These are phyloP conservation scores for Botryosphaeria dothidea DNA, from an alignment of 2,329 filamentous ascomycete species.

Conservation along the genomic window DNA sequence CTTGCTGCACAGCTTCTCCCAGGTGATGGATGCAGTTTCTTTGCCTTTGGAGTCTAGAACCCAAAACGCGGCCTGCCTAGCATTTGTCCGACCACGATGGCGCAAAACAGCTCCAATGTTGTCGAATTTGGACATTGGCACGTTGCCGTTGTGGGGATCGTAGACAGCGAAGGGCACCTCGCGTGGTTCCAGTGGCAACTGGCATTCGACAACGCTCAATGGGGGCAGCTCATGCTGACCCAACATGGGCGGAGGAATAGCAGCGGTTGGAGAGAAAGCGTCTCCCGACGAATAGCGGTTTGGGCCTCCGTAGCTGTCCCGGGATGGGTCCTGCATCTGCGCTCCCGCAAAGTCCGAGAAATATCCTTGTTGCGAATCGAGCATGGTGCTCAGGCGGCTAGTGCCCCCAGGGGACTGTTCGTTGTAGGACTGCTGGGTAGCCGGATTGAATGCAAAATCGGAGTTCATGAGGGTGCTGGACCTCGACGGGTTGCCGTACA, in stretches of 20 bases:
- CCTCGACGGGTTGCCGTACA: constrained; percentile 42
- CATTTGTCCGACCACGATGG: constrained; percentile 80
- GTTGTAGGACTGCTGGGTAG: constrained; percentile 66
- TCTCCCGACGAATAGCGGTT: constrained; percentile 88
- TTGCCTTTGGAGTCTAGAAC: constrained; percentile 94
- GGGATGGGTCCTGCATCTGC: constrained; percentile 58
- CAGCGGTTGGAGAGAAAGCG: constrained; percentile 88
- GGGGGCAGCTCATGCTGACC: constrained; percentile 78
- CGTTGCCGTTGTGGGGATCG: constrained; percentile 86
- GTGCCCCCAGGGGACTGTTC: constrained; percentile 50
- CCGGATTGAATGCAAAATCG: constrained; percentile 90
- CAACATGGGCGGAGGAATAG: constrained; percentile 88
- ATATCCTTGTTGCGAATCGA: constrained; percentile 83
- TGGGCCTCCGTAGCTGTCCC: constrained; percentile 73
- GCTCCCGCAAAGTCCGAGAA: constrained; percentile 97
- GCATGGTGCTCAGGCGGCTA: constrained; percentile 73
- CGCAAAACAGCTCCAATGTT: constrained; percentile 92
- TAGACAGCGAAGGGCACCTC: constrained; percentile 93
- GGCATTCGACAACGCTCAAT: constrained; percentile 73
- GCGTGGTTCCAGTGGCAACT: constrained; percentile 86
- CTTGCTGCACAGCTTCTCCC: constrained; percentile 92
- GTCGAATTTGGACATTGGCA: constrained; percentile 95
- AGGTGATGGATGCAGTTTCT: constrained; percentile 94
- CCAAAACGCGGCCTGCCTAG: constrained; percentile 92
- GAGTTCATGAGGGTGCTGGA: constrained; percentile 62